Base-by-base conservation (phyloP, 768 basidiomycete species). In the Russula foetens region DNA sequence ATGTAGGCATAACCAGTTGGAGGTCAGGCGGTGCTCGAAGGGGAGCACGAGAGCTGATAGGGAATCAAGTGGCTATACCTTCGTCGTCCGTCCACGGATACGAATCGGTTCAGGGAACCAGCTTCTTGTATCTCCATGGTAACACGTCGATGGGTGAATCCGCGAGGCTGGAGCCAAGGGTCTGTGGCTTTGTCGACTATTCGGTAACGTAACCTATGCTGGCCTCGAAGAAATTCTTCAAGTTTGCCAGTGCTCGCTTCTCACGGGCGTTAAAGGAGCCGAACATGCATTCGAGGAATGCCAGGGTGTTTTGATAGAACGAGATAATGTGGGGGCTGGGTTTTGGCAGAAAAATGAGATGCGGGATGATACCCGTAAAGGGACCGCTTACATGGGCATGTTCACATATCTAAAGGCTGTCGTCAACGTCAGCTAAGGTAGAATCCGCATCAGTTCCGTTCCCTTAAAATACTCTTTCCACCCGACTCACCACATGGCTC, bases 11-110 rank as follows among this genome's bases (percentile, higher is more conserved):
- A n/a, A n/a, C n/a, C n/a, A 6, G 3, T 41, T 35, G 35, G 35
- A 12, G 35, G 9, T 35, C 35, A 35, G 35, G 9, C 9, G 2
- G 9, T 12, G 6, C 35, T 11, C 4, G 11, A 35, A 11, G 9
- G 35, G 14, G 35, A 35, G 35, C 8, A 35, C 11, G 35, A 35
- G 2, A 12, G 35, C 35, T 35, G 2, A 12, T 11, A 12, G 11
- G 2, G 2, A 35, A 35, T 35, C 11, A 11, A 12, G 14, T 35
- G 35, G 14, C 35, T 17, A 1, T 41, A 41, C 84, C 74, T 71
- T 84, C 81, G 28, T 84, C 83, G 49, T 82, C 80, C 11, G 74
- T 73, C 83, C 83, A 85, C 0, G 75, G 75, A 67, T 85, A 84
- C 1, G 67, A 63, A 63, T 84, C 83, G 0, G 72, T 64, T 73